These are phyloP conservation scores for Trypanosoma theileri DNA, from an alignment of 208 protist species.

Conservation along the genomic window DNA sequence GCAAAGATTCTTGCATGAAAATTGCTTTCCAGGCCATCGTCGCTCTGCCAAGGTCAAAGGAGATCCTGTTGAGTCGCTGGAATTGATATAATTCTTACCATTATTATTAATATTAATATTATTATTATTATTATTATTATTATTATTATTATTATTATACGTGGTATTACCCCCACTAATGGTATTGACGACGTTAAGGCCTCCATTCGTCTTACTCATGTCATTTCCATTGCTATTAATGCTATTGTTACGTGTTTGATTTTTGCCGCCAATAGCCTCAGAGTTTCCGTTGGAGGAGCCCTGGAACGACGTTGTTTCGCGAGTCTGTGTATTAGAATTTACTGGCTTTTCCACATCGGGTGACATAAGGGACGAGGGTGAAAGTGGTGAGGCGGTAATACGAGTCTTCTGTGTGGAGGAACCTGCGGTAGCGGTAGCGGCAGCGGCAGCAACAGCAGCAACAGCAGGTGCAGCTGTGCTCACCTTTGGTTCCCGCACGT, in stretches of 20 bases:
- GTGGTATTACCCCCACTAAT: no score
- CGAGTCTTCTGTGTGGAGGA: neutral
- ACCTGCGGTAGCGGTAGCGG: neutral
- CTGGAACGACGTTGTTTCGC: neutral
- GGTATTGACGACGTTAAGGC: no score
- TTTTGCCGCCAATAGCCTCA: neutral
- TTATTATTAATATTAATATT: neutral
- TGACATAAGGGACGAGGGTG: neutral
- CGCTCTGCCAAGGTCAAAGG: neutral
- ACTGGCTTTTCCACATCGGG: neutral
- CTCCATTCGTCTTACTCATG: no score
- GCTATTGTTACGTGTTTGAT: neutral
- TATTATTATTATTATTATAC: no score
- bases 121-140: no score
- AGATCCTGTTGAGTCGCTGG: neutral
- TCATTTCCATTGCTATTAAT: neutral
- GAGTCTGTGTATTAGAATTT: neutral
- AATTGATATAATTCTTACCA: neutral
- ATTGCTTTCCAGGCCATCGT: slow-evolving; percentile 17
- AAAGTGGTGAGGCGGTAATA: slow-evolving; percentile 7
- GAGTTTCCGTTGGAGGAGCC: neutral
- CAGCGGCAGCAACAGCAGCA: neutral
- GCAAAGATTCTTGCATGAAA: slow-evolving; percentile 16
- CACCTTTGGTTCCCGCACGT: slow-evolving; percentile 8
- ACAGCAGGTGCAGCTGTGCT: neutral